Evolutionary conservation across 495 filamentous ascomycete species (phyloP), one percentile per base, ranked within the genome.

Genomic region (Venustampulla echinocandica): DNA sequence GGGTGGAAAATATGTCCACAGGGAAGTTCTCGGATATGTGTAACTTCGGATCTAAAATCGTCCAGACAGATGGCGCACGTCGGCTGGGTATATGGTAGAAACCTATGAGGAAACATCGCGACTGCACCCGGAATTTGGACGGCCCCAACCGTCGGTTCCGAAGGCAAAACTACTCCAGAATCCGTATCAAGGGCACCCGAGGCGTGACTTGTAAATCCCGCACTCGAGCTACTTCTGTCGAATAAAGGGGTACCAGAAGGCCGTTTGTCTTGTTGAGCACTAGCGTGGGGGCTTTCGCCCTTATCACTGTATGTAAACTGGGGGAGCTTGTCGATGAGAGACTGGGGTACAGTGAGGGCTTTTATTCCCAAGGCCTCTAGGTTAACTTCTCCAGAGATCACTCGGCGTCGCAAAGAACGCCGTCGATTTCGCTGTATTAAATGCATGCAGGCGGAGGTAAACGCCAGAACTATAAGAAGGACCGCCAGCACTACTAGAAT

Each of bases 1-100:
- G 86, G 80, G 45, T 97, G 88, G 64, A 87, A 97, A 46, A 95
- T 89, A 59, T 97, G 90, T 0, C 82, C 76, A 53, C 90, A 97
- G 0, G 85, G 81, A 3, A 96, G 69, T 61, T 93, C 85, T 28
- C 88, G 83, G 48, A 95, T 85, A 18, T 74, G 73, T 0, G 87
- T 82, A 13, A 60, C 57, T 7, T 73, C 71, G 14, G 80, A 75
- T 19, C 79, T 70, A 59, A 84, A 97, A 47, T 86, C 76, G 15
- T 92, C 86, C 1, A 94, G 74, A 55, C 90, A 97, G 47, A 96
- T 94, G 4, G 81, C 73, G 58, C 90, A 96, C 4, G 72, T 79
- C 0, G 83, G 80, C 61, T 90, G 85, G 18, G 77, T 73, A 48
- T 80, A 64, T 11, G 72, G 71, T 9, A 74, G 55, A 18, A 55